phyloP scores from a whole-genome alignment of 768 basidiomycete genomes.

The Paxillus rubicundulus region DNA sequence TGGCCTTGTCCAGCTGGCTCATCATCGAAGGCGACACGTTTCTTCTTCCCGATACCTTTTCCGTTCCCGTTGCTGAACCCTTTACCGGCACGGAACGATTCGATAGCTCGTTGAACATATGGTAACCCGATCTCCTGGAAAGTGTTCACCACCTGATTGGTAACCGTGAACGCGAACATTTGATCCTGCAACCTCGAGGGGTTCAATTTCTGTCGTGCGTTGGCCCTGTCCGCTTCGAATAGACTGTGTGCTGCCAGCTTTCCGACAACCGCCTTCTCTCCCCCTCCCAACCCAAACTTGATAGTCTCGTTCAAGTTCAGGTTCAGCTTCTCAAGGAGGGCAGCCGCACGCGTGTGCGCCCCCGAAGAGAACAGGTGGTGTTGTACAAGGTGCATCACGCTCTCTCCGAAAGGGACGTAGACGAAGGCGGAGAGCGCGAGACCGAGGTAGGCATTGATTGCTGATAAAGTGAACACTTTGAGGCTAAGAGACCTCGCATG shows the following conservation, averaged over 20 bases:
- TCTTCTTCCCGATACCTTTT: slow-evolving; percentile 43
- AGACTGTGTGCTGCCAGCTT: slow-evolving; percentile 17
- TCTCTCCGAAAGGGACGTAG: slow-evolving; percentile 91
- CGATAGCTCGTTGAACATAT: slow-evolving; percentile 62
- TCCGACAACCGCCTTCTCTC: slow-evolving; percentile 10
- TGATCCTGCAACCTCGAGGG: slow-evolving; percentile 77
- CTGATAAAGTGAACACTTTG: slow-evolving; percentile 87
- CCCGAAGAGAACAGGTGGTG: slow-evolving; percentile 22
- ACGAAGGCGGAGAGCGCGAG: slow-evolving; percentile 93
- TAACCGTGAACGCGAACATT: slow-evolving; percentile 91
- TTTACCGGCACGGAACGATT: slow-evolving; percentile 47
- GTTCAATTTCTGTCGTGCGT: slow-evolving; percentile 57
- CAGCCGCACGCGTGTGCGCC: slow-evolving; percentile 11
- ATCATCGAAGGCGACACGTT: slow-evolving; percentile 71
- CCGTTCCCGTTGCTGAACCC: slow-evolving; percentile 25
- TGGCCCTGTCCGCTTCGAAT: slow-evolving; percentile 54
- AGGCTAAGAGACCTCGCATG: slow-evolving; percentile 79
- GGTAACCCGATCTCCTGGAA: slow-evolving; percentile 82
- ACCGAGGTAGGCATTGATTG: slow-evolving; percentile 87
- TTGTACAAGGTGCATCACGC: slow-evolving; percentile 63
- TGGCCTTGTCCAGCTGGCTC: slow-evolving; percentile 38
- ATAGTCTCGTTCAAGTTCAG: slow-evolving; percentile 27
- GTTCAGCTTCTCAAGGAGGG: slow-evolving; percentile 21
- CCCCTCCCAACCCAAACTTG: slow-evolving; percentile 27
- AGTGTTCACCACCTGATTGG: slow-evolving; percentile 79